Evolutionary conservation across 208 protist genomes (phyloP).

Genomic region (Angomonas ambiguus): DNA sequence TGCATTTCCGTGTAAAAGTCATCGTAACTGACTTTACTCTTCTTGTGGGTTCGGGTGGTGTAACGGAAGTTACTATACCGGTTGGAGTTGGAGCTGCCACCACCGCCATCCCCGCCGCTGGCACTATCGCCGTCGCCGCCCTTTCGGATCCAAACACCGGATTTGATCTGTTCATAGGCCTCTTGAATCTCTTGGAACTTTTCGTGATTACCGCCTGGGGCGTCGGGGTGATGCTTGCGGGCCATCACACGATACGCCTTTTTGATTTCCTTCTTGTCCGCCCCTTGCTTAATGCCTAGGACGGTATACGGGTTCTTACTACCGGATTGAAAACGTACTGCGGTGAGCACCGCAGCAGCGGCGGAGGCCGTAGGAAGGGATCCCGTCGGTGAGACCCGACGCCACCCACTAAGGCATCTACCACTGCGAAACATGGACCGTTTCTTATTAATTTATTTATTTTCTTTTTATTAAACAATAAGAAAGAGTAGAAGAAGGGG

Average conservation of each 20-base stretch:
- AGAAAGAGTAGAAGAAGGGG: slow-evolving; percentile 1
- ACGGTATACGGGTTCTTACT: slow-evolving; percentile 88
- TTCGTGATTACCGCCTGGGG: slow-evolving; percentile 79
- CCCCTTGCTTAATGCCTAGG: slow-evolving; percentile 79
- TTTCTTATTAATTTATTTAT: not conserved
- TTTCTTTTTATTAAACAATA: slow-evolving; percentile 10
- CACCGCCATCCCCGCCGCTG: slow-evolving; percentile 30
- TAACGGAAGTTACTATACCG: slow-evolving; percentile 87
- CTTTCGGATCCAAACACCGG: slow-evolving; percentile 78
- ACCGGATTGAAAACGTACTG: slow-evolving; percentile 29
- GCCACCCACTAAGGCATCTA: not conserved
- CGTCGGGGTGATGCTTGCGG: slow-evolving; percentile 88
- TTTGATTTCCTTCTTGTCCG: slow-evolving; percentile 82
- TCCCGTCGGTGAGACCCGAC: not conserved
- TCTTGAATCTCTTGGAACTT: slow-evolving; percentile 87
- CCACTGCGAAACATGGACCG: not conserved
- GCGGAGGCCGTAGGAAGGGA: slow-evolving; percentile 8
- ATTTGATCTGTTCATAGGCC: slow-evolving; percentile 89
- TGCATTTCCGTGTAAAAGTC: slow-evolving; percentile 91
- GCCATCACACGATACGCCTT: slow-evolving; percentile 88
- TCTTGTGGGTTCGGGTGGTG: slow-evolving; percentile 74
- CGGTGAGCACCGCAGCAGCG: slow-evolving; percentile 4
- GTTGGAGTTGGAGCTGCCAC: slow-evolving; percentile 42
- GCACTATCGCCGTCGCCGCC: slow-evolving; percentile 26
- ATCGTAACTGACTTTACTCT: slow-evolving; percentile 84